A percentile compares a stretch with the other conserved stretches of the same genome.
Conservation (phyloP, 495 filamentous ascomycete species). For the Tuber magnatum region DNA sequence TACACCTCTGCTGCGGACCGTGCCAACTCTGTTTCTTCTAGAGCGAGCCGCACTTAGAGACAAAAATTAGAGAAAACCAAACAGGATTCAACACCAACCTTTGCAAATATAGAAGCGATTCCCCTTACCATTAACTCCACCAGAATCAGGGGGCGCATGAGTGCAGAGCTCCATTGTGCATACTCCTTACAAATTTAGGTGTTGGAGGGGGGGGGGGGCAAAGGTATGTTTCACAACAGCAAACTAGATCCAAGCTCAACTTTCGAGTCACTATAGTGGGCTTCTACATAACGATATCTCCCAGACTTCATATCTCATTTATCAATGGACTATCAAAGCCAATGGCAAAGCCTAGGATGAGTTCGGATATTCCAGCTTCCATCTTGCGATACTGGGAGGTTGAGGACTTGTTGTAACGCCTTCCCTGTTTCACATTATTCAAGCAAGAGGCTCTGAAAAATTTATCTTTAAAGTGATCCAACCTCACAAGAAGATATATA, state of each 20-base stretch:
- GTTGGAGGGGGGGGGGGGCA: background rate
- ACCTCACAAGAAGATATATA: background rate
- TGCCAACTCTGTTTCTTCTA: background rate
- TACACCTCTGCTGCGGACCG: background rate
- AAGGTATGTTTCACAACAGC: background rate
- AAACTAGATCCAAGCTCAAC: background rate
- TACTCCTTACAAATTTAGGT: background rate
- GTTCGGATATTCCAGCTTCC: background rate
- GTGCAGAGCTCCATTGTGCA: background rate
- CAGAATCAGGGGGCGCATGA: background rate
- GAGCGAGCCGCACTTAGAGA: background rate
- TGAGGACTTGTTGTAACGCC: background rate
- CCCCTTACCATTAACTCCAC: background rate
- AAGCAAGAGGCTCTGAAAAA: background rate
- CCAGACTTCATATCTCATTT: background rate
- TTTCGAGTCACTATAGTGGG: background rate
- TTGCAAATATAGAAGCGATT: background rate
- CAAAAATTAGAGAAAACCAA: background rate
- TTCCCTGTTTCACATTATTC: background rate
- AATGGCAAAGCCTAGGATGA: background rate
- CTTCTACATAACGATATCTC: background rate
- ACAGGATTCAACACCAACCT: background rate
- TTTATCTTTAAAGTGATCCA: background rate
- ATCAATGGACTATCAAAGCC: background rate
- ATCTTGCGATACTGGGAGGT: background rate